Evolutionary conservation across 2,329 filamentous ascomycete species (phyloP), one percentile per base, ranked within the genome.

Genomic region (Scortechinia acanthostroma): DNA sequence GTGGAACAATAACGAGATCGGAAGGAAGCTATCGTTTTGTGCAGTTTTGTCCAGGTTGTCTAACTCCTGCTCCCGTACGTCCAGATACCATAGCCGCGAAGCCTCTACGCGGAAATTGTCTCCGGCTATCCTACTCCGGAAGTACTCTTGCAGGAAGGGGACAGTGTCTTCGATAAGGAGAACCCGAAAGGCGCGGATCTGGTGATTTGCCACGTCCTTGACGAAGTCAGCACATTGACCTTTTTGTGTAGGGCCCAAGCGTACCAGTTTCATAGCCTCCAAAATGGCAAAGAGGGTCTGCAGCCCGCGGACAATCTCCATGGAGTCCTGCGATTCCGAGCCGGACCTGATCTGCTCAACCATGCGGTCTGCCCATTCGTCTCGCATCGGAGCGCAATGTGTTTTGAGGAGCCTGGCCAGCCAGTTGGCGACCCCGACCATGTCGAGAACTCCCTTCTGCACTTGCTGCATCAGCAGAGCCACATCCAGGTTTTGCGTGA

Each of bases 381-480:
- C 78, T 45, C 79, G 68, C 74, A 83, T 80, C 0, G 79, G 78
- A 13, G 80, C 79, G 55, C 80, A 83, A 53, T 82, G 79, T 23
- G 71, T 73, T 51, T 81, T 81, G 44, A 84, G 58, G 4, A 83
- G 61, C 42, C 64, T 65, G 10, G 74, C 71, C 43, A 82, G 64
- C 78, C 78, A 83, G 45, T 67, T 68, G 2, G 76, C 68, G 22
- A 83, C 61, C 21, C 66, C 65, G 4, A 74, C 67, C 53, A 82
- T 66, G 56, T 84, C 74, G 47, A 78, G 73, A 2, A 78, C 69
- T 2, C 77, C 76, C 45, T 74, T 73, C 45, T 71, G 67, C 45
- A 83, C 73, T 55, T 81, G 71, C 53, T 81, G 77, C 70, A 82
- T 77, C 47, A 82, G 61, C 51, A 81, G 68, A 17, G 67, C 56